Percentiles rank a stretch among this genome's conserved stretches.
Conservation (phyloP, 148 eudicot genomes). For the Chenopodium album region DNA sequence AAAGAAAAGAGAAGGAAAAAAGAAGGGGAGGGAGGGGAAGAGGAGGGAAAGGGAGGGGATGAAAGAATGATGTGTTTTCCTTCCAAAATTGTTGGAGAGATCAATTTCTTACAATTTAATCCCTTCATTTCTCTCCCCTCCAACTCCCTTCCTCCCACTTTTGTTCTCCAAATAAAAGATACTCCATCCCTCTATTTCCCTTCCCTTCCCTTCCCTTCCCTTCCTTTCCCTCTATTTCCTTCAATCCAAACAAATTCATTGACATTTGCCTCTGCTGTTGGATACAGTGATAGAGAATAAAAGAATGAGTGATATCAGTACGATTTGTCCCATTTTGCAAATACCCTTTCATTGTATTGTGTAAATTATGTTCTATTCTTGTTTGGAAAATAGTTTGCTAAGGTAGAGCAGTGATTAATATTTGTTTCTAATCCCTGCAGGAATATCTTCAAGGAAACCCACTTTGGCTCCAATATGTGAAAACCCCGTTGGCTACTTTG, state of each 20-base stretch:
- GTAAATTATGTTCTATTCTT: background rate
- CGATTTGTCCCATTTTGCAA: background rate
- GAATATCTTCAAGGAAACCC: slow-evolving; percentile 98
- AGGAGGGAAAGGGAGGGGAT: no score
- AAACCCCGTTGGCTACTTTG: slow-evolving; percentile 59
- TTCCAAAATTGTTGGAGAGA: no score
- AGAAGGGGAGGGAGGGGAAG: no score
- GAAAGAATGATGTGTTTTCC: no score
- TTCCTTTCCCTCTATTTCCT: no score
- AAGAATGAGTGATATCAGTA: background rate
- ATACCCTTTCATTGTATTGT: background rate
- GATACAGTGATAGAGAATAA: background rate
- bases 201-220: no score
- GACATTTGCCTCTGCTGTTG: background rate
- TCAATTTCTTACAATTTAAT: no score
- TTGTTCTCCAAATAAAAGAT: no score
- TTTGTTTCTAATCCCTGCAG: slow-evolving; percentile 30
- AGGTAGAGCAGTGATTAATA: background rate
- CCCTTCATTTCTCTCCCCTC: no score
- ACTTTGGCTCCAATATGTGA: slow-evolving; percentile 81
- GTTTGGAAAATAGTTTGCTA: background rate
- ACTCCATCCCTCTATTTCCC: no score
- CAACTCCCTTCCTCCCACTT: no score
- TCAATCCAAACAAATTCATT: background rate
- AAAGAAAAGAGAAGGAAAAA: background rate